Evolutionary conservation across 306 rosid species (phyloP), one percentile per base, ranked within the genome.

Genomic region (Trifolium pratense): DNA sequence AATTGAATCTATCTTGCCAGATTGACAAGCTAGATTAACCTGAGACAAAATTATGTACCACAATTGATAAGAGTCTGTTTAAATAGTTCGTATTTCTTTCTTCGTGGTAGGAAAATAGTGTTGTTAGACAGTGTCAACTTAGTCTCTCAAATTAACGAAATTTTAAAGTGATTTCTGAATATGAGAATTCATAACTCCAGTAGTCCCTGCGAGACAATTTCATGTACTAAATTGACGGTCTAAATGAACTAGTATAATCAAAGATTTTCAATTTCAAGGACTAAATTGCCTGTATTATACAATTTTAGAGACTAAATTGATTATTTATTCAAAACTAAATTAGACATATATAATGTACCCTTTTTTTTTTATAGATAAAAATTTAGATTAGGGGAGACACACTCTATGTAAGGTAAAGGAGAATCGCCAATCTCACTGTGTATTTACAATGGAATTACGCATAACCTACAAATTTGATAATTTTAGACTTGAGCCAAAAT

Each of bases 11-110:
- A 85, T 57, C 61, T 1, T 23, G n/a, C 91, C 91, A 1, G 89
- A 73, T 20, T 86, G 66, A 71, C 7, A 71, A 58, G 93, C 89
- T 77, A 77, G 43, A 56, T 78, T 84, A 71, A 90, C 96, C 96
- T 90, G 77, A 61, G 26, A 75, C 48, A 61, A 75, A 61, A 66
- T 70, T 31, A 23, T 63, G 73, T 15, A 15, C 4, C 65, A 67
- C 48, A 31, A 39, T 18, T 5, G 1, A 16, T 17, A 37, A 15
- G 23, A 14, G n/a, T 21, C 15, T 34, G 31, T 29, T 53, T 52
- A 21, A 12, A 55, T 2, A 21, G 5, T 21, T 20, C 3, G 42
- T 51, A 18, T 25, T 74, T 71, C 63, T 62, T n/a, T 66, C 7
- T 3, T 14, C n/a, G n/a, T 36, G 64, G 42, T 20, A 36, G 65